A percentile compares a stretch with the other conserved stretches of the same genome.
These are phyloP conservation scores for Apiospora kogelbergensis DNA, from an alignment of 2,329 filamentous ascomycete genomes.

Conservation along the genomic window DNA sequence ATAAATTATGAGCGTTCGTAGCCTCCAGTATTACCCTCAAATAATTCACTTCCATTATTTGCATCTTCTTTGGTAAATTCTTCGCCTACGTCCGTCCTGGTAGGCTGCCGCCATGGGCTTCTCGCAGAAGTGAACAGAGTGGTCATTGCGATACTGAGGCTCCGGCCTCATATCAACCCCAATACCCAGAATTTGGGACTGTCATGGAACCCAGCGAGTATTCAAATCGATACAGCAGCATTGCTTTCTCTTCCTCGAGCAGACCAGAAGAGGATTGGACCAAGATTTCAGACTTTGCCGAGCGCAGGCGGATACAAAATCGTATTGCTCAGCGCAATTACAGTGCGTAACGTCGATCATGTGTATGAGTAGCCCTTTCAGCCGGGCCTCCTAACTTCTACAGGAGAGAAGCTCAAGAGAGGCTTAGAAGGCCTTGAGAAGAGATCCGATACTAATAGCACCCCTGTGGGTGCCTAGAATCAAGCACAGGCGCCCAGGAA, in stretches of 20 bases:
- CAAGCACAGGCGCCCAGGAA: too few relatives aligned
- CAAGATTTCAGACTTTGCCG: conserved; percentile 95
- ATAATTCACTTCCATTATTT: too few relatives aligned
- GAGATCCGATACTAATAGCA: too few relatives aligned
- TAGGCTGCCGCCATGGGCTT: too few relatives aligned
- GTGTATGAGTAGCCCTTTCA: neutral
- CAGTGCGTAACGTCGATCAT: conserved; percentile 60
- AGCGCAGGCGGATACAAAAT: conserved; percentile 93
- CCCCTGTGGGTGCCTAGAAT: conserved; percentile 37
- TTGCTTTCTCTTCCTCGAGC: conserved; percentile 90
- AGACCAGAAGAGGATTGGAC: conserved; percentile 99
- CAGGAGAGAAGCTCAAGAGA: conserved; percentile 91
- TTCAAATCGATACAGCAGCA: conserved; percentile 76
- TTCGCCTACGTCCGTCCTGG: too few relatives aligned
- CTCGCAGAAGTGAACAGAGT: too few relatives aligned
- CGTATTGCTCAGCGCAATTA: too few relatives aligned
- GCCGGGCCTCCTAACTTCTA: conserved; percentile 15
- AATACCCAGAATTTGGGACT: conserved; percentile 37
- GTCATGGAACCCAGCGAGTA: too few relatives aligned
- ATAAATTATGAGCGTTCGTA: too few relatives aligned
- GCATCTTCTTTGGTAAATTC: too few relatives aligned
- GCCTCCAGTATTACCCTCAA: too few relatives aligned
- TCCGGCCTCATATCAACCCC: conserved; percentile 41
- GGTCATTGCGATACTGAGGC: too few relatives aligned
- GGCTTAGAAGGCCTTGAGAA: conserved; percentile 83